These are phyloP conservation scores for Dendrostoma leiphaemia DNA, from an alignment of 2,329 filamentous ascomycete genomes.

Conservation along the genomic window DNA sequence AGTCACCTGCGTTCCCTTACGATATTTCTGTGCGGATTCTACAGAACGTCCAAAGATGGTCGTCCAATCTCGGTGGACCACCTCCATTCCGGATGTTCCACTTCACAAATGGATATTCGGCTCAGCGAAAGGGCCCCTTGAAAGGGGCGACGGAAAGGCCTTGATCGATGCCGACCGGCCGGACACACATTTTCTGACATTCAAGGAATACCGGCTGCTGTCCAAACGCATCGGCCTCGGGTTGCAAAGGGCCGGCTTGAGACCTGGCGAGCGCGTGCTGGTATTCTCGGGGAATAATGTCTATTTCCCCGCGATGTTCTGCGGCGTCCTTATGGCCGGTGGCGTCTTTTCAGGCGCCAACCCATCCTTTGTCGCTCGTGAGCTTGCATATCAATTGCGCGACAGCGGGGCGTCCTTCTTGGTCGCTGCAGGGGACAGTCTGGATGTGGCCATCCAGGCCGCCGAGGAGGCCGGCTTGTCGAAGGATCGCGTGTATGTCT, in stretches of 20 bases:
- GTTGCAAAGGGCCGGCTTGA: slow-evolving; percentile 60
- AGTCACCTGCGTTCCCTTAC: background rate
- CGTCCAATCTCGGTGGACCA: slow-evolving; percentile 45
- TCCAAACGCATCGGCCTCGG: slow-evolving; percentile 71
- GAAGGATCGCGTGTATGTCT: slow-evolving; percentile 58
- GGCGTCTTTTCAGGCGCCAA: slow-evolving; percentile 69
- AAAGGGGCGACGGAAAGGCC: slow-evolving; percentile 35
- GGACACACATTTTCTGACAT: slow-evolving; percentile 64
- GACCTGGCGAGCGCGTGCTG: slow-evolving; percentile 67
- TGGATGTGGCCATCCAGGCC: slow-evolving; percentile 66
- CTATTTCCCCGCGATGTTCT: slow-evolving; percentile 68
- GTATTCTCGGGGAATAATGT: slow-evolving; percentile 73
- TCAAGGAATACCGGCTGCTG: slow-evolving; percentile 64
- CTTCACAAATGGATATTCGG: slow-evolving; percentile 57
- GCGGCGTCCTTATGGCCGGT: slow-evolving; percentile 75
- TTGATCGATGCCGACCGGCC: slow-evolving; percentile 67
- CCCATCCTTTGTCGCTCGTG: slow-evolving; percentile 55
- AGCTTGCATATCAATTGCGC: slow-evolving; percentile 72
- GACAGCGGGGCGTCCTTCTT: slow-evolving; percentile 69
- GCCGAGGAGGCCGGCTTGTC: slow-evolving; percentile 57
- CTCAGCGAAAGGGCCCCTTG: slow-evolving; percentile 41
- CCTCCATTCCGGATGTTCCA: slow-evolving; percentile 45
- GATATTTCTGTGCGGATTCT: background rate
- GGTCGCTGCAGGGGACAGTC: slow-evolving; percentile 57
- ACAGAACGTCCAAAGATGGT: slow-evolving; percentile 34